Percentiles rank a stretch among this genome's conserved stretches.
Evolutionary conservation across 2,329 filamentous ascomycete species (phyloP).

Genomic region (Daldinia sp.): DNA sequence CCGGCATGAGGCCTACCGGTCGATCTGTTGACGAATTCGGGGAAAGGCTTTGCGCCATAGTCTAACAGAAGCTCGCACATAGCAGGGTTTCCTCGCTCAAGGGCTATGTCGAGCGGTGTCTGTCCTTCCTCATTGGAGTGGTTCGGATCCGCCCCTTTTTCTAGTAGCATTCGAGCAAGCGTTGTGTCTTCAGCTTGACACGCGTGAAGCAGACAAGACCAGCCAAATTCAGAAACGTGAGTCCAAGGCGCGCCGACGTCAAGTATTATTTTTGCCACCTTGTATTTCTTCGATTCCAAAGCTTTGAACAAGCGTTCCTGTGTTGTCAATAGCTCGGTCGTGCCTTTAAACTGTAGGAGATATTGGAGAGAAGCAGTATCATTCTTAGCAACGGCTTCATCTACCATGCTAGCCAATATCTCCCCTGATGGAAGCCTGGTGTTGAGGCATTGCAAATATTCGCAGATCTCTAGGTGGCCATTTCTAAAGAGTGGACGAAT

Average conservation of each 20-base stretch:
- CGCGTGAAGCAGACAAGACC: conserved; percentile 2
- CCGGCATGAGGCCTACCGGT: background rate
- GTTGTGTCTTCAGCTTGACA: background rate
- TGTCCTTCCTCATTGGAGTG: background rate
- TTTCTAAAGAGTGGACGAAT: background rate
- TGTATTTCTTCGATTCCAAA: background rate
- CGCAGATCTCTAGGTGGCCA: background rate
- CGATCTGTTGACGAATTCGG: background rate
- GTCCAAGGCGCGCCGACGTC: conserved; percentile 6
- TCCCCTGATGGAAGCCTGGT: background rate
- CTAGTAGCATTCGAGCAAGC: background rate
- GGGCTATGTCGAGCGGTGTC: background rate
- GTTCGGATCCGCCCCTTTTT: conserved; percentile 1
- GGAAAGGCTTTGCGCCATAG: background rate
- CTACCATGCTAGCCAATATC: background rate
- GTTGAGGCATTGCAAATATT: background rate
- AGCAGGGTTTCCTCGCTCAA: background rate
- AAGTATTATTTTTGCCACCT: conserved; percentile 2
- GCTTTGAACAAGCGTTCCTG: background rate
- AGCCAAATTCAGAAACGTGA: background rate
- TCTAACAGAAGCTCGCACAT: background rate
- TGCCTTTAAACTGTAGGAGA: conserved; percentile 1
- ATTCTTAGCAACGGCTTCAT: background rate
- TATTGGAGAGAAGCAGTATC: background rate
- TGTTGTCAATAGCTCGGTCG: background rate